Conservation (phyloP, 2,329 filamentous ascomycete species). For the Xylaria sp. region DNA sequence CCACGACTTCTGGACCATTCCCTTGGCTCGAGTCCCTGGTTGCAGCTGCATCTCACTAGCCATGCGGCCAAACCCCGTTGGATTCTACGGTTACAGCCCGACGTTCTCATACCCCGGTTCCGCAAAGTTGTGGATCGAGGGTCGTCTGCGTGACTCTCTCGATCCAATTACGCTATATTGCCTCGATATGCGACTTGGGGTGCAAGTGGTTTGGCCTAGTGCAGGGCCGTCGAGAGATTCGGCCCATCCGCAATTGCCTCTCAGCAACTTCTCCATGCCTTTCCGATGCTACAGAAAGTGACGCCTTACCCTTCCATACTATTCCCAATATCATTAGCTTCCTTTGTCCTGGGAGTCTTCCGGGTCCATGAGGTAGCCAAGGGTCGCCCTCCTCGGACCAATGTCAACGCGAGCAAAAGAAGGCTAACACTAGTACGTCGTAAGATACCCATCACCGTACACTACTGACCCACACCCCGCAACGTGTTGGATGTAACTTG, state of each 20-base stretch:
- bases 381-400: slow-evolving; percentile 41
- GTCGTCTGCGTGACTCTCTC: slow-evolving; percentile 19
- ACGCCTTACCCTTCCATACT: slow-evolving; percentile 6
- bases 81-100: slow-evolving; percentile 15
- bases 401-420: slow-evolving; percentile 41
- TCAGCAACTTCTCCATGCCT: slow-evolving; percentile 7
- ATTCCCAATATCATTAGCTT: slow-evolving; percentile 21
- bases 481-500: slow-evolving; percentile 28
- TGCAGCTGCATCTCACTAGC: slow-evolving; percentile 19
- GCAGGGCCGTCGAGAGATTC: slow-evolving; percentile 11
- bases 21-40: slow-evolving; percentile 8
- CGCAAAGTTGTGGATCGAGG: slow-evolving; percentile 7
- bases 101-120: slow-evolving; percentile 5
- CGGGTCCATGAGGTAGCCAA: slow-evolving; percentile 21
- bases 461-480: slow-evolving; percentile 35
- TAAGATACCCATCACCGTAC: slow-evolving; percentile 26
- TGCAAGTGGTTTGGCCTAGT: slow-evolving; percentile 18
- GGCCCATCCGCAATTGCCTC: slow-evolving; percentile 21
- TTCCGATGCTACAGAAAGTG: slow-evolving; percentile 17
- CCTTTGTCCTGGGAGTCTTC: slow-evolving; percentile 16
- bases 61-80: slow-evolving; percentile 18
- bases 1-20: slow-evolving; percentile 14
- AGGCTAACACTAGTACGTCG: slow-evolving; percentile 31
- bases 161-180: slow-evolving; percentile 26
- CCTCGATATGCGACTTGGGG: slow-evolving; percentile 22